Conservation (phyloP, 2,329 filamentous ascomycete species). For the Trichoderma sp. region DNA sequence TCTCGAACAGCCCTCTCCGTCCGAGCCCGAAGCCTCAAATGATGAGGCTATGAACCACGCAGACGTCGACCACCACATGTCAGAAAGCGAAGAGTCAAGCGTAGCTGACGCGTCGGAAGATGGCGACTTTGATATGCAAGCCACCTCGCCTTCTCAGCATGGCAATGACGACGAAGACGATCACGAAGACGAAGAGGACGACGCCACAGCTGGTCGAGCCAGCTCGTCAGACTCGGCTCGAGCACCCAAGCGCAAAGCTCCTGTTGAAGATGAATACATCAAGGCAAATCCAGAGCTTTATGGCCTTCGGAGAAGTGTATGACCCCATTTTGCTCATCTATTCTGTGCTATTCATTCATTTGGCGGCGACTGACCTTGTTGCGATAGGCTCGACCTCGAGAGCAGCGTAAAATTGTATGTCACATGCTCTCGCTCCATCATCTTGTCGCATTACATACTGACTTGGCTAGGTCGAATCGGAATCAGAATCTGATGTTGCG, state of each 20-base stretch:
- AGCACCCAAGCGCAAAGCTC: conserved; percentile 71
- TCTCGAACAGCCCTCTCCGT: conserved; percentile 49
- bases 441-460: conserved; percentile 22
- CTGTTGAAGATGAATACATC: conserved; percentile 75
- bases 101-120: conserved; percentile 63
- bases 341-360: background rate
- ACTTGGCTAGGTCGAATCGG: conserved; percentile 49
- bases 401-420: conserved; percentile 60
- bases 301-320: conserved; percentile 87
- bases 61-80: conserved; percentile 43
- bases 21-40: conserved; percentile 44
- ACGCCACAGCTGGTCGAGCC: conserved; percentile 52
- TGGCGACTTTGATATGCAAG: conserved; percentile 75
- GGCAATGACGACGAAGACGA: conserved; percentile 42
- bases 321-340: conserved; percentile 36
- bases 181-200: conserved; percentile 44
- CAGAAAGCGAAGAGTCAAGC: conserved; percentile 52
- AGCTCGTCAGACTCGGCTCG: conserved; percentile 71
- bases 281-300: conserved; percentile 92
- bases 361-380: conserved; percentile 12
- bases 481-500: conserved; percentile 71
- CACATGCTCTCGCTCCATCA: background rate
- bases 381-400: conserved; percentile 56
- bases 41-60: conserved; percentile 46
- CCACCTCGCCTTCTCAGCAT: conserved; percentile 50